Evolutionary conservation across 345 rosid genomes (phyloP), one percentile per base, ranked within the genome.

Genomic region (Populus davidiana): DNA sequence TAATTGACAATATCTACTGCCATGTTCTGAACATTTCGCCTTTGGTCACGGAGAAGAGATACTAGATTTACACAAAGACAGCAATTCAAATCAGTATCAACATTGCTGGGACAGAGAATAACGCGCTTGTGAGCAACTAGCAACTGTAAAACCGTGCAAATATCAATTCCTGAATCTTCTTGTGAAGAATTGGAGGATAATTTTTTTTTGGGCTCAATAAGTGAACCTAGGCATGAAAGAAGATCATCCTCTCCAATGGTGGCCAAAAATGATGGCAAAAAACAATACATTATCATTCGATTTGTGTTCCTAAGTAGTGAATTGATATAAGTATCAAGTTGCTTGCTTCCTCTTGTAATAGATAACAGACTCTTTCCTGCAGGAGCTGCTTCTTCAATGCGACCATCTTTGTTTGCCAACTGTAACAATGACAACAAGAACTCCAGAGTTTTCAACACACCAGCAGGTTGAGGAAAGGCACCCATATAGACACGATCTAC

Each of bases 401-500:
- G 89, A 54, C 99, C 98, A 89, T 94, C 92, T 88, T 96, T 96
- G 85, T 96, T 96, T 69, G 97, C 98, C 85, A 96, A 85, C 75
- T 94, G 98, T 81, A 96, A 86, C 97, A 96, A 90, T 20, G 99
- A 96, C 84, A 96, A 81, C 82, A 96, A 84, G 84, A 96, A 96
- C 85, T 96, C 99, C 31, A 96, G 86, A 78, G 91, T 93, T 79
- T 86, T 92, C 70, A 94, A 86, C 77, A 92, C 94, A 83, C 82
- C 89, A 67, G 87, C 83, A 76, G 99, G 93, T 78, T 89, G 97
- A 85, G 98, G 93, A 82, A 96, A 91, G 75, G 97, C 97, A 82
- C 98, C 97, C 97, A 94, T 96, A 80, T 91, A 96, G 44, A 91
- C 92, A 69, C 98, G 94, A 82, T 96, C 99, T 81, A 96, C 98